Evolutionary conservation across 2,329 filamentous ascomycete genomes (phyloP).

Genomic region (Biscogniauxia marginata): DNA sequence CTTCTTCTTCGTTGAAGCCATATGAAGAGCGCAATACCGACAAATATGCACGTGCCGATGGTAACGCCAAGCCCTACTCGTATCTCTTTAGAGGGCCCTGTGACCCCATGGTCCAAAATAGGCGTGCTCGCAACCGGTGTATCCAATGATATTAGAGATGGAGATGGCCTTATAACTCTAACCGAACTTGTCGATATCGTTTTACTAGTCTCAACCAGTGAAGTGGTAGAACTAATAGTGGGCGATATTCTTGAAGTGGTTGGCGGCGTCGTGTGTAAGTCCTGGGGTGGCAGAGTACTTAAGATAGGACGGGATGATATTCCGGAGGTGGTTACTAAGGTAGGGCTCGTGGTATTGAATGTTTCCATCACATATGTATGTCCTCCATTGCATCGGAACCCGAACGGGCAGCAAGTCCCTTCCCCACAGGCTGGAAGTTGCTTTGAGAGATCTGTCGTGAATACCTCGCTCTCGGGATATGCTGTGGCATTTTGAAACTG

Average conservation of each 20-base stretch:
- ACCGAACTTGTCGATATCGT: background rate
- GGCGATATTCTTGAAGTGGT: background rate
- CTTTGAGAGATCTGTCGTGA: conserved; percentile 10
- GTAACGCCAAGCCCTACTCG: background rate
- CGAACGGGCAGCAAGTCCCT: conserved; percentile 21
- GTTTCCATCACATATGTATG: background rate
- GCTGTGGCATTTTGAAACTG: conserved; percentile 13
- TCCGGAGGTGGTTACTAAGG: background rate
- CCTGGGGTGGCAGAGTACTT: background rate
- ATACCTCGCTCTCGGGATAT: conserved; percentile 6
- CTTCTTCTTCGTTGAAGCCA: background rate
- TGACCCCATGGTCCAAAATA: background rate
- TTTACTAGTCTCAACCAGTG: background rate
- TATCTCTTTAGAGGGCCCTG: background rate
- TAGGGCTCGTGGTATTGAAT: background rate
- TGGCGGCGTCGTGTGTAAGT: background rate
- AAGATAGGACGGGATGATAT: background rate
- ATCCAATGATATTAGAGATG: background rate
- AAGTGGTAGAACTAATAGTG: background rate
- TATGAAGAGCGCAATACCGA: background rate
- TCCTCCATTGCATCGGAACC: conserved; percentile 11
- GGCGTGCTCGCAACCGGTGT: background rate
- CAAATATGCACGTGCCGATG: background rate
- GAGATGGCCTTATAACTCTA: background rate
- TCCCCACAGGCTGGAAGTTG: conserved; percentile 10